phyloP scores from a whole-genome alignment of 805 yeast species.

The Hanseniaspora lachancei region DNA sequence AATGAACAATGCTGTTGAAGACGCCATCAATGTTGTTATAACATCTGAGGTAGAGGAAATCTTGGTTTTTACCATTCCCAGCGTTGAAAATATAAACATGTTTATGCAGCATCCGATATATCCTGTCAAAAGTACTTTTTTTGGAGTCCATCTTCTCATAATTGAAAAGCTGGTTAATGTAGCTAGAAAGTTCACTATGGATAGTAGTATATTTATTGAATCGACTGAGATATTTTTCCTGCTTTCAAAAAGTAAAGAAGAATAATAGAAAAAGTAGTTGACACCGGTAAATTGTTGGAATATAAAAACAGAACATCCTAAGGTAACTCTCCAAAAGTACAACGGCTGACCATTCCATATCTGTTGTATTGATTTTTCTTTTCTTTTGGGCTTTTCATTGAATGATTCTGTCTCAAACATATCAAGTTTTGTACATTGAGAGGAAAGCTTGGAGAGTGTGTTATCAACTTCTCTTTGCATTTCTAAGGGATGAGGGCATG shows the following conservation, averaged over 20 bases:
- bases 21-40: slow-evolving; percentile 49
- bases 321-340: slow-evolving; percentile 34
- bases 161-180: slow-evolving; percentile 40
- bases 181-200: slow-evolving; percentile 42
- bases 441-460: neutral
- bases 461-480: neutral
- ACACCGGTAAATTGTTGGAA: slow-evolving; percentile 52
- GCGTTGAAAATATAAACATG: slow-evolving; percentile 45
- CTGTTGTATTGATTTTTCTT: neutral
- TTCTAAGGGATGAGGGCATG: slow-evolving; percentile 54
- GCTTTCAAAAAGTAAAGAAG: slow-evolving; percentile 45
- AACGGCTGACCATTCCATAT: slow-evolving; percentile 1
- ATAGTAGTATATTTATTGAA: slow-evolving; percentile 43
- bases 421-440: slow-evolving; percentile 22
- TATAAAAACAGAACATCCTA: slow-evolving; percentile 47
- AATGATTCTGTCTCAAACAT: neutral
- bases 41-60: slow-evolving; percentile 30
- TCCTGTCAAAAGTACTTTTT: slow-evolving; percentile 37
- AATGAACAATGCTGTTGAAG: slow-evolving; percentile 49
- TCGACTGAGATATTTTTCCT: slow-evolving; percentile 42
- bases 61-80: slow-evolving; percentile 37
- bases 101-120: slow-evolving; percentile 42
- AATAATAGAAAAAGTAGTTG: slow-evolving; percentile 55
- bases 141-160: slow-evolving; percentile 45
- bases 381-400: neutral